A percentile compares a stretch with the other conserved stretches of the same genome.
Conservation (phyloP, 345 rosid species). For the Aegle marmelos region DNA sequence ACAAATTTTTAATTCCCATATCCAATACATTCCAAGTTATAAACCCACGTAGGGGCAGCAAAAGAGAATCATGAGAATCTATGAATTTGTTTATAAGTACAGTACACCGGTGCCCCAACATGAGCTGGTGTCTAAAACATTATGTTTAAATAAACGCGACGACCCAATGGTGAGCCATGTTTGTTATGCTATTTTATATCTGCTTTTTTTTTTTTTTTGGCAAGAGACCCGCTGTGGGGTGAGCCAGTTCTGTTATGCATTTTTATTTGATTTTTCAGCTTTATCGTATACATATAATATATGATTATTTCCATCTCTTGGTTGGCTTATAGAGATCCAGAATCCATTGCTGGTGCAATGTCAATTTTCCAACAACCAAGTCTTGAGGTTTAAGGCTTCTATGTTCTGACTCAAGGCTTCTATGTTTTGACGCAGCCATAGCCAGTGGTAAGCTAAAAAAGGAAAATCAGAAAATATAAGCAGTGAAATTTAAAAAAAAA, state of each 20-base stretch:
- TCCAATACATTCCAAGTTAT: neutral
- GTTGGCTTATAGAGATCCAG: neutral
- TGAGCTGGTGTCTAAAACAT: conserved; percentile 4
- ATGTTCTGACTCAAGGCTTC: too few species aligned
- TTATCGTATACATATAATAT: neutral
- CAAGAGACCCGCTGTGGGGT: neutral
- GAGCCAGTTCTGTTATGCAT: neutral
- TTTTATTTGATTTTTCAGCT: neutral
- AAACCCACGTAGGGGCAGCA: conserved; percentile 10
- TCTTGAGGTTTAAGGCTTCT: neutral
- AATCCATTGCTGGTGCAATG: conserved; percentile 1
- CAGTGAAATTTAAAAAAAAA: too few species aligned
- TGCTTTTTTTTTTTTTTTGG: neutral
- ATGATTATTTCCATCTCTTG: neutral
- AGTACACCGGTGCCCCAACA: conserved; percentile 2
- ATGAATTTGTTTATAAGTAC: neutral
- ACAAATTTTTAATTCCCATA: neutral
- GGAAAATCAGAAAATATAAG: too few species aligned
- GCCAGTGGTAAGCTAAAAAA: too few species aligned
- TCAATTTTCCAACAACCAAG: conserved; percentile 6
- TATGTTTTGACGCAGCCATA: too few species aligned
- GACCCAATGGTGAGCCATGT: neutral
- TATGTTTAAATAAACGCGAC: neutral
- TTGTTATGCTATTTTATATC: too few species aligned
- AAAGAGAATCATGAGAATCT: neutral